Evolutionary conservation across 805 yeast species (phyloP).

Genomic region (Danielia oregonensis): DNA sequence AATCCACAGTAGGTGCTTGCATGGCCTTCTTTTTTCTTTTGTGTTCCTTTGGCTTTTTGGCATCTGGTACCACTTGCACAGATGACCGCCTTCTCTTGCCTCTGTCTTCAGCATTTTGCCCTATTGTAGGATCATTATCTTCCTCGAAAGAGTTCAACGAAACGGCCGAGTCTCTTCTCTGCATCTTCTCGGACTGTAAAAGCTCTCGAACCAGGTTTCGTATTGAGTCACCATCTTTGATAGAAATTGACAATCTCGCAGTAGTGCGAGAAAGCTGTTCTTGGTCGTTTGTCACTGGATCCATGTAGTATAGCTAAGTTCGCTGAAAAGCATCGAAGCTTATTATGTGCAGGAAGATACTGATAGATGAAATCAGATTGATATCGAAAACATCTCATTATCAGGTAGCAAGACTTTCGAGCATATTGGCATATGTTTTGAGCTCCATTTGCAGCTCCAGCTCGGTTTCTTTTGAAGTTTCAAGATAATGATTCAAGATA

Average conservation of each 20-base stretch:
- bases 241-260: conserved; percentile 27
- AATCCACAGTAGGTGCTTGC: neutral
- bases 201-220: conserved; percentile 17
- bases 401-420: no score
- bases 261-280: conserved; percentile 22
- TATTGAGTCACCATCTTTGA: conserved; percentile 16
- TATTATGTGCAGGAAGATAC: no score
- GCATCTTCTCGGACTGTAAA: conserved; percentile 3
- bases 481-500: no score
- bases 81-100: conserved; percentile 39
- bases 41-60: conserved; percentile 21
- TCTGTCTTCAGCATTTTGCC: neutral
- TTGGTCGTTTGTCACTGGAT: no score
- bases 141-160: conserved; percentile 22
- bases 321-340: no score
- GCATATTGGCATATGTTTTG: no score
- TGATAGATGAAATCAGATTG: no score
- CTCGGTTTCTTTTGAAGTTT: no score
- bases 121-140: conserved; percentile 15
- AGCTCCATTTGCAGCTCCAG: no score
- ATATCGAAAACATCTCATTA: no score
- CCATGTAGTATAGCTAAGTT: no score
- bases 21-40: conserved; percentile 27
- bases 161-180: conserved; percentile 23
- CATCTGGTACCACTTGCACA: conserved; percentile 21